phyloP scores from a whole-genome alignment of 179 eudicot species.

The Silene coronaria region DNA sequence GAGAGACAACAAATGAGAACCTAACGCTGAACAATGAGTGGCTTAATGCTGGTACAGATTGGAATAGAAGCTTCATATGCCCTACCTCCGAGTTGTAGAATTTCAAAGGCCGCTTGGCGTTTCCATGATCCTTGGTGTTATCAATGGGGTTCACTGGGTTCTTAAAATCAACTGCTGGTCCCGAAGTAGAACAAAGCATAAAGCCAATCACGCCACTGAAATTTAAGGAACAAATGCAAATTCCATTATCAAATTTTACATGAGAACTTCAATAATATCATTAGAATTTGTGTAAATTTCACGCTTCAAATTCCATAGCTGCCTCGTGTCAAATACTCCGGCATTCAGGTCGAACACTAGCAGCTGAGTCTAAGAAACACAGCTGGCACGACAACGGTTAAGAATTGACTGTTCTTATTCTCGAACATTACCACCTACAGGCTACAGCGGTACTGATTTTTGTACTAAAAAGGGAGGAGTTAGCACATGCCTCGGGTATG shows the following conservation, averaged over 20 bases:
- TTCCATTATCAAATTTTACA: not conserved
- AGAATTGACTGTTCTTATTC: too few species aligned
- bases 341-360: too few species aligned
- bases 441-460: too few species aligned
- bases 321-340: too few species aligned
- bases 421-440: too few species aligned
- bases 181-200: slow-evolving; percentile 91
- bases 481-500: slow-evolving; percentile 71
- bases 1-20: not conserved
- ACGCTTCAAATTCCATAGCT: too few species aligned
- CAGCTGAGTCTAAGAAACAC: not conserved
- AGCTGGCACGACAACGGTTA: too few species aligned
- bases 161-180: slow-evolving; percentile 74
- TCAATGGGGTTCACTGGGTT: slow-evolving; percentile 78
- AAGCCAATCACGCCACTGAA: slow-evolving; percentile 88
- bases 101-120: slow-evolving; percentile 49
- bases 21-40: not conserved
- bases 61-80: not conserved
- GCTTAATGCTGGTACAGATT: not conserved
- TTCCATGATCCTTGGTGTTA: slow-evolving; percentile 34
- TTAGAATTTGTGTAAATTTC: too few species aligned
- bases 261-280: not conserved
- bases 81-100: slow-evolving; percentile 82
- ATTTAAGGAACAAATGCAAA: not conserved
- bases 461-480: not conserved